A percentile compares a stretch with the other conserved stretches of the same genome.
phyloP scores from a whole-genome alignment of 2,329 filamentous ascomycete genomes.

The Colletotrichum cereale region DNA sequence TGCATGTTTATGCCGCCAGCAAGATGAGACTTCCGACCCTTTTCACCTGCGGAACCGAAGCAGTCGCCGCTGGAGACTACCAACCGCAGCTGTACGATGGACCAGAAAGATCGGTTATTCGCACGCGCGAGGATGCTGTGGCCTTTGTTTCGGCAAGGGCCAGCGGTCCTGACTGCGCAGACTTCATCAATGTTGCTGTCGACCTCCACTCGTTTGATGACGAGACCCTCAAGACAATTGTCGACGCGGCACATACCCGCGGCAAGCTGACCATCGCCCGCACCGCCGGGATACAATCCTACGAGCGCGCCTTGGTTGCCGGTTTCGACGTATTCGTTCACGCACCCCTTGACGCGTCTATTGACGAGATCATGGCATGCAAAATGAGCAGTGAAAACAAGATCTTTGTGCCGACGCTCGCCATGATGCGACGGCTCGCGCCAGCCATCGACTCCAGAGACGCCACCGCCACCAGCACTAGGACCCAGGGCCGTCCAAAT shows the following conservation, averaged over 20 bases:
- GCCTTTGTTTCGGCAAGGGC: constrained; percentile 6
- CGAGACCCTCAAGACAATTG: constrained; percentile 43
- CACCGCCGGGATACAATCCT: constrained; percentile 44
- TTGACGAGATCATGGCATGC: constrained; percentile 41
- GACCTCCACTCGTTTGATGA: constrained; percentile 43
- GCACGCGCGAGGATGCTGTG: constrained; percentile 6
- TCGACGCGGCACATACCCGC: constrained; percentile 42
- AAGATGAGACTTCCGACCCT: constrained; percentile 4
- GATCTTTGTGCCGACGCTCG: constrained; percentile 47
- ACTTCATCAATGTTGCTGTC: constrained; percentile 48
- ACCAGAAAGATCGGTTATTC: constrained; percentile 1
- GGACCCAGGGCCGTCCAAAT: not conserved
- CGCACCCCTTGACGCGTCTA: constrained; percentile 44
- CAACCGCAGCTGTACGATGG: no score
- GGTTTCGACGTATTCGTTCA: constrained; percentile 48
- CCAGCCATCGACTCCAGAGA: no score
- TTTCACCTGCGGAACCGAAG: constrained; percentile 9
- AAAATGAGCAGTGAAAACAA: constrained; percentile 42
- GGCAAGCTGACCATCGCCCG: constrained; percentile 46
- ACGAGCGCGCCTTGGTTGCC: constrained; percentile 44
- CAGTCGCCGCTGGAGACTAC: not conserved
- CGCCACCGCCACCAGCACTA: not conserved
- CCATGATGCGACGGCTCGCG: no score
- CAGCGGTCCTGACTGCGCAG: constrained; percentile 36
- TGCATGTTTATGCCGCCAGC: constrained; percentile 23